Percentiles rank a stretch among this genome's conserved stretches.
These are phyloP conservation scores for Calvatia gigantea DNA, from an alignment of 768 basidiomycete species.

Conservation along the genomic window DNA sequence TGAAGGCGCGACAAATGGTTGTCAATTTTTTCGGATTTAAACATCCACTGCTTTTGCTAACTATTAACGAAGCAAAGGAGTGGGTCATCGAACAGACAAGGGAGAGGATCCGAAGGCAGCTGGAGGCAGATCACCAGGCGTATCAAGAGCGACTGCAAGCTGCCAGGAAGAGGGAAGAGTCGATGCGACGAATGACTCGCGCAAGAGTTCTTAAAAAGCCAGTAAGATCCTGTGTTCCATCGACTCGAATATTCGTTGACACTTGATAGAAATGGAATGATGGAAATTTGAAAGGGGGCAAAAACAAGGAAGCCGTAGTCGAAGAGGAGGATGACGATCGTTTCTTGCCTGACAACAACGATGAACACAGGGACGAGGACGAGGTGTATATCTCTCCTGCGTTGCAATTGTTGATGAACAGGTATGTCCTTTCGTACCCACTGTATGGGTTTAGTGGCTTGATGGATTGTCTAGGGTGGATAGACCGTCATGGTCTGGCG, in stretches of 20 bases:
- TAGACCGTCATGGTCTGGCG: conserved; percentile 23
- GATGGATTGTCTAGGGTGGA: conserved; percentile 25
- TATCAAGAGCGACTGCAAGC: conserved; percentile 55
- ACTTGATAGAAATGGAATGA: conserved; percentile 14
- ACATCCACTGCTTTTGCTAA: background rate
- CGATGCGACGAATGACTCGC: conserved; percentile 46
- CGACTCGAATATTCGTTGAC: background rate
- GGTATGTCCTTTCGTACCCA: conserved; percentile 39
- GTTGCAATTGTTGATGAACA: conserved; percentile 75
- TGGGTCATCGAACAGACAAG: conserved; percentile 78
- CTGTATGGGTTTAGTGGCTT: background rate
- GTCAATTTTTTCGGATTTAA: conserved; percentile 10
- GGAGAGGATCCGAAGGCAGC: conserved; percentile 56
- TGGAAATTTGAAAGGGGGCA: conserved; percentile 6
- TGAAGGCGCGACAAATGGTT: conserved; percentile 26
- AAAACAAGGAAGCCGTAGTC: conserved; percentile 11
- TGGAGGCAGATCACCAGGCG: conserved; percentile 65
- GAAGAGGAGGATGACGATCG: conserved; percentile 53
- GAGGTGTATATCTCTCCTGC: conserved; percentile 67
- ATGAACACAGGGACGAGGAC: conserved; percentile 31
- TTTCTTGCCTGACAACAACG: conserved; percentile 67
- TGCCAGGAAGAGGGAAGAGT: conserved; percentile 63
- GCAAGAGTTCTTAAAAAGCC: conserved; percentile 59
- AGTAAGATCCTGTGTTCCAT: conserved; percentile 32
- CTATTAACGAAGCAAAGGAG: conserved; percentile 43